Evolutionary conservation across 169 alveolate species (phyloP), one percentile per base, ranked within the genome.

Genomic region (Plasmodium vinckei): DNA sequence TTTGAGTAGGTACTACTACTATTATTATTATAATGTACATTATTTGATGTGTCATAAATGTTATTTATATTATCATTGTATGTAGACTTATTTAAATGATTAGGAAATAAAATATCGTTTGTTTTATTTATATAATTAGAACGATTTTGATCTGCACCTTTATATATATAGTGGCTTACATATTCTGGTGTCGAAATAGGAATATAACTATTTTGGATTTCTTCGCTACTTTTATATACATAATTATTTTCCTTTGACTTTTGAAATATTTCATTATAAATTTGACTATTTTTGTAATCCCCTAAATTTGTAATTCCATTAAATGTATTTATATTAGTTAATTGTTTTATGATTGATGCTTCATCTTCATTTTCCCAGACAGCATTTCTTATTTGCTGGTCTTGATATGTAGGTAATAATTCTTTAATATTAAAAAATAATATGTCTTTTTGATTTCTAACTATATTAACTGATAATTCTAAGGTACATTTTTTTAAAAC

Each of bases 371-470:
- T 27, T 65, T 21, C 60, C 57, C 53, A 60, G 10, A 75, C 44
- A 39, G 72, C 60, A 47, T 75, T 47, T 25, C 23, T 47, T 75
- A 75, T 75, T 65, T 75, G 73, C 9, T 63, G 13, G 23, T 75
- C 75, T 17, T 49, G 44, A 17, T 12, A 61, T 19, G 51, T 65
- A 2, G 9, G 56, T 47, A 21, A 47, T 47, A 46, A 25, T 61
- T 75, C 88, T 75, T 75, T 60, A 46, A 75, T 39, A 56, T 75
- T 75, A 56, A 47, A 75, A 75, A 75, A 75, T 23, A 56, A 23
- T 21, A 75, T 65, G 15, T 75, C 88, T 23, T 15, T 23, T 61
- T 75, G 57, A 53, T n/a, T 53, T 17, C 59, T 63, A 12, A 75
- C 57, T 46, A 75, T 53, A 56, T 61, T 47, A 13, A 75, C 10